Conservation (phyloP, 2,329 filamentous ascomycete genomes). For the Nectriaceae sp. region DNA sequence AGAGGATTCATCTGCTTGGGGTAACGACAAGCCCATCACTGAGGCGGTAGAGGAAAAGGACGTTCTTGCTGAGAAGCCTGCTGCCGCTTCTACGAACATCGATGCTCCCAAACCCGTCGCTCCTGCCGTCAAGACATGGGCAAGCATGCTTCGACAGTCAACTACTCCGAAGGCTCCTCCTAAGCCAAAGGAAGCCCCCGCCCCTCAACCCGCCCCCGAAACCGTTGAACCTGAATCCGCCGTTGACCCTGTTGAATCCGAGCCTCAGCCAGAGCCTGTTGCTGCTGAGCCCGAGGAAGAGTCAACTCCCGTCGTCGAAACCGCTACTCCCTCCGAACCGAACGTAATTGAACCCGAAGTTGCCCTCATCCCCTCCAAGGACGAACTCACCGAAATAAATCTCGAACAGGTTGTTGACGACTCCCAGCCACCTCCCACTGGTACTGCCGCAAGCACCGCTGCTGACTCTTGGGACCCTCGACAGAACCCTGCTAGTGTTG, state of each 20-base stretch:
- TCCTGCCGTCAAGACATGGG: constrained; percentile 63
- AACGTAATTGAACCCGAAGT: constrained; percentile 50
- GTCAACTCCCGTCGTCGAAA: constrained; percentile 35
- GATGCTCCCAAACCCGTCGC: constrained; percentile 42
- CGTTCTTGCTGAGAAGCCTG: constrained; percentile 32
- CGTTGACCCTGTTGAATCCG: constrained; percentile 34
- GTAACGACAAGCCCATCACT: constrained; percentile 39
- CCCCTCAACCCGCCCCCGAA: constrained; percentile 42
- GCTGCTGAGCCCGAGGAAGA: constrained; percentile 38
- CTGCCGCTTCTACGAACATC: constrained; percentile 29
- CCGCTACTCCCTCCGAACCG: constrained; percentile 26
- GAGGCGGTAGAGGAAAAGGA: constrained; percentile 37
- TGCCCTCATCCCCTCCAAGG: constrained; percentile 69
- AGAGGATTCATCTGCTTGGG: constrained; percentile 62
- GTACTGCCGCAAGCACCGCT: constrained; percentile 84
- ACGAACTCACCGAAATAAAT: constrained; percentile 87
- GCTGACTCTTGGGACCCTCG: constrained; percentile 82
- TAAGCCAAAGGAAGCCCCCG: constrained; percentile 53
- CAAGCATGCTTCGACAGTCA: constrained; percentile 70
- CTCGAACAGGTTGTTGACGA: constrained; percentile 86
- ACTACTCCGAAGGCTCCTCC: constrained; percentile 59
- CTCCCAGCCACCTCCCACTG: constrained; percentile 75
- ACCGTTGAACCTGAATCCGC: constrained; percentile 38
- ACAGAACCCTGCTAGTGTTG: constrained; percentile 58
- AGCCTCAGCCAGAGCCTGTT: constrained; percentile 39